phyloP scores from a whole-genome alignment of 192 early-diverging fungal genomes.

The Coemansia sp. region DNA sequence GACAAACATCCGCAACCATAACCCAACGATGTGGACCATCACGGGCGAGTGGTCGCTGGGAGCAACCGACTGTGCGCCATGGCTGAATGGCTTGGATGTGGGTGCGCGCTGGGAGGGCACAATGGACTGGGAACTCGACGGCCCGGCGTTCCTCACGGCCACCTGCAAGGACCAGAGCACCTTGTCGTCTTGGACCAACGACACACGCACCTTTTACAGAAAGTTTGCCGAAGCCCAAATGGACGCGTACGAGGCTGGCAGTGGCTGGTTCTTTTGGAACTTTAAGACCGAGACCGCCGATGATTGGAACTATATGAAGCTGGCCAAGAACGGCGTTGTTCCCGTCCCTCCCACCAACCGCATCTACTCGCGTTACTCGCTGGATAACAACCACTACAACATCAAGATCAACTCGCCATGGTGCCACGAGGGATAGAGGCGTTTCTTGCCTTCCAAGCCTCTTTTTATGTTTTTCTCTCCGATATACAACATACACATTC shows the following conservation, averaged over 20 bases:
- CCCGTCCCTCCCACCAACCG: slow-evolving; percentile 47
- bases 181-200: slow-evolving; percentile 37
- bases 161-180: slow-evolving; percentile 51
- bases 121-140: slow-evolving; percentile 36
- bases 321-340: slow-evolving; percentile 58
- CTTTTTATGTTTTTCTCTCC: neutral
- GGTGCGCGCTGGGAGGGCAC: slow-evolving; percentile 63
- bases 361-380: slow-evolving; percentile 34
- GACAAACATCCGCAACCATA: slow-evolving; percentile 28
- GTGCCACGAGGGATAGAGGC: slow-evolving; percentile 10
- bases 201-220: slow-evolving; percentile 51
- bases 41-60: slow-evolving; percentile 70
- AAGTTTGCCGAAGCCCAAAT: slow-evolving; percentile 60
- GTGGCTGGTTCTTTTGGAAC: slow-evolving; percentile 73
- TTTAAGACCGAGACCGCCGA: slow-evolving; percentile 67
- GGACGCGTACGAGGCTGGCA: slow-evolving; percentile 60
- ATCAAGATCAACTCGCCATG: slow-evolving; percentile 31
- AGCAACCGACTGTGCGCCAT: slow-evolving; percentile 65
- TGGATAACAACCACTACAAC: slow-evolving; percentile 24
- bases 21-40: slow-evolving; percentile 49
- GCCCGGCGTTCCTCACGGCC: slow-evolving; percentile 37
- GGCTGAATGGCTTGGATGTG: slow-evolving; percentile 59
- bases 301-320: slow-evolving; percentile 67
- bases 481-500: too few relatives aligned
- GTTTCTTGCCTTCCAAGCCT: too few relatives aligned